Evolutionary conservation across 148 eudicot genomes (phyloP).

Genomic region (Pouteria glomerata): DNA sequence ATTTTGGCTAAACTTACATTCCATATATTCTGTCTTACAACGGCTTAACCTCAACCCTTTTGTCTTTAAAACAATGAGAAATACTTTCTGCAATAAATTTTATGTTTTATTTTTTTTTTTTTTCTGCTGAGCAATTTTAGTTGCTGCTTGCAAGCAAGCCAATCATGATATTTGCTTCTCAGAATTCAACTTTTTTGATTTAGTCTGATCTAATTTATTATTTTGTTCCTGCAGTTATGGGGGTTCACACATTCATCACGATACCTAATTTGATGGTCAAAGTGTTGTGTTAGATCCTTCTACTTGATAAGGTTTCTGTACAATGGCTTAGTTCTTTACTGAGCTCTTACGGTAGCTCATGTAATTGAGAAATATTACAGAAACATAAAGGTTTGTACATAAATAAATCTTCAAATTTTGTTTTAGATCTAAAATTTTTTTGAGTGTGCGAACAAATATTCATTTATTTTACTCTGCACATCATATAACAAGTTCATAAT

Average conservation of each 20-base stretch:
- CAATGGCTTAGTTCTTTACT: too few species aligned
- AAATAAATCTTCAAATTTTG: too few species aligned
- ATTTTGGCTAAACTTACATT: background rate
- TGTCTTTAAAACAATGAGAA: background rate
- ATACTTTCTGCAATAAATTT: background rate
- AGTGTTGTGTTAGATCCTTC: background rate
- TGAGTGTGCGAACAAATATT: too few species aligned
- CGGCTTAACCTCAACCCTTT: background rate
- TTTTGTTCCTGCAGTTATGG: slow-evolving; percentile 65
- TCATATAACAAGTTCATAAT: too few species aligned
- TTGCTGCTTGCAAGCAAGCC: background rate
- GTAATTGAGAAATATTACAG: too few species aligned
- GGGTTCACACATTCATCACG: slow-evolving; percentile 77
- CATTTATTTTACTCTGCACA: too few species aligned
- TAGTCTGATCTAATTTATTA: background rate
- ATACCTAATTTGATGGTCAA: slow-evolving; percentile 31
- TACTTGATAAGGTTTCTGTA: background rate
- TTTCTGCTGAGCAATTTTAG: background rate
- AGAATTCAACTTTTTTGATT: background rate
- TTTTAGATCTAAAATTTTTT: too few species aligned
- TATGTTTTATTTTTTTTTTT: background rate
- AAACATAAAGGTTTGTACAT: too few species aligned
- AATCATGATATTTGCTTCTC: background rate
- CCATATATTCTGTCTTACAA: background rate
- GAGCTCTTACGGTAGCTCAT: too few species aligned